Conservation (phyloP, 108 stramenopile genomes). For the Licmophora abbreviata region DNA sequence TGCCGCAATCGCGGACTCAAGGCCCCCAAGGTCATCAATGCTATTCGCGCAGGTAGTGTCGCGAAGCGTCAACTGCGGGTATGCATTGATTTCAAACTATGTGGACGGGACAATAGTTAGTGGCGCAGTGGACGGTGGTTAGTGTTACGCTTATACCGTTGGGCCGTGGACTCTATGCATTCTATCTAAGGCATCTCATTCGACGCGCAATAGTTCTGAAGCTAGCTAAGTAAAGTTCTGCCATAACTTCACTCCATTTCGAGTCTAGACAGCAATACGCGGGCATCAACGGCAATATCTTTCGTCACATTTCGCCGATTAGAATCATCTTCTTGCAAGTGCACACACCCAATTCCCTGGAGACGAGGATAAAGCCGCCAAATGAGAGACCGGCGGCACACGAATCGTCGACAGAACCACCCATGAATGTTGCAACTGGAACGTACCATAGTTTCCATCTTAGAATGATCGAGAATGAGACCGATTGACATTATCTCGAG, state of each 20-base stretch:
- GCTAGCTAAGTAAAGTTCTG: not conserved
- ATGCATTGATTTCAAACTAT: slow-evolving; percentile 60
- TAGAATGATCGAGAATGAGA: slow-evolving; percentile 3
- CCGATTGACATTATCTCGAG: not conserved
- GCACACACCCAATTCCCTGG: slow-evolving; percentile 1
- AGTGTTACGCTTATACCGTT: not conserved
- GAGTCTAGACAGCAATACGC: not conserved
- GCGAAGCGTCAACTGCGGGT: slow-evolving; percentile 80
- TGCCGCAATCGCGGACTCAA: slow-evolving; percentile 42
- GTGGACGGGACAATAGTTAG: not conserved
- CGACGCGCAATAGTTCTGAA: too few relatives aligned
- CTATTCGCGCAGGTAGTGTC: slow-evolving; percentile 68
- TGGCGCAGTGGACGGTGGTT: not conserved
- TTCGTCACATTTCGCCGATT: not conserved
- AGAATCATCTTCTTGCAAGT: slow-evolving; percentile 1
- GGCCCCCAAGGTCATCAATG: slow-evolving; percentile 55
- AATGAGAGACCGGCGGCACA: not conserved
- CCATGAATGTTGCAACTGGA: not conserved
- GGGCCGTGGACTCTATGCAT: not conserved
- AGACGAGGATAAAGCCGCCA: not conserved
- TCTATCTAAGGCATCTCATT: too few relatives aligned
- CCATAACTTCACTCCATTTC: not conserved
- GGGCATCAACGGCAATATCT: not conserved
- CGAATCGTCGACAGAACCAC: not conserved
- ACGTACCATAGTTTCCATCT: slow-evolving; percentile 1